phyloP scores from a whole-genome alignment of 768 basidiomycete species.

The Boletus reticuloceps region DNA sequence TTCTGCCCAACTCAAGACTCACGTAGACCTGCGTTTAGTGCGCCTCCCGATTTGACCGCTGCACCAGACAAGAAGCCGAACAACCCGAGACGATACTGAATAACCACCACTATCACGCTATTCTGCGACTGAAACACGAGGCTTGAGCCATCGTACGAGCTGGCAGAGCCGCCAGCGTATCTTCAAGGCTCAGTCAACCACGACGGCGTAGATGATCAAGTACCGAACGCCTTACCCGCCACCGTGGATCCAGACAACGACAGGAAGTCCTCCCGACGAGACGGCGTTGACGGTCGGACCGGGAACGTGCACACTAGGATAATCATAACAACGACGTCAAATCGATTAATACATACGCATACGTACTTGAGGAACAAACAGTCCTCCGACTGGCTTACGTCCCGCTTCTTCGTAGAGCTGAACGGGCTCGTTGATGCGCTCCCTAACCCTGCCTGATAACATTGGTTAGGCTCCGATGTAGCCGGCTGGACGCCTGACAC shows the following conservation, averaged over 20 bases:
- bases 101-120: slow-evolving; percentile 23
- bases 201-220: background rate
- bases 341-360: background rate
- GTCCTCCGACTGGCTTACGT: slow-evolving; percentile 22
- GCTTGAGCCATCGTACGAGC: slow-evolving; percentile 18
- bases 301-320: slow-evolving; percentile 30
- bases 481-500: slow-evolving; percentile 27
- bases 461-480: slow-evolving; percentile 25
- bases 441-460: slow-evolving; percentile 32
- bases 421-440: slow-evolving; percentile 27
- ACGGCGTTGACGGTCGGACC: slow-evolving; percentile 4
- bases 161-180: slow-evolving; percentile 16
- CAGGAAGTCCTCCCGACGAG: slow-evolving; percentile 21
- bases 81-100: slow-evolving; percentile 36
- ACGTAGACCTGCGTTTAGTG: background rate
- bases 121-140: slow-evolving; percentile 26
- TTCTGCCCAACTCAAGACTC: background rate
- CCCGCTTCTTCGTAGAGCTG: slow-evolving; percentile 7
- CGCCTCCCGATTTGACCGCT: background rate
- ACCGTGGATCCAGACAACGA: slow-evolving; percentile 38
- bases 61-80: slow-evolving; percentile 47
- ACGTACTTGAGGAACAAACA: slow-evolving; percentile 33
- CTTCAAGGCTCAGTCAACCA: slow-evolving; percentile 7
- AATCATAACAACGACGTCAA: background rate
- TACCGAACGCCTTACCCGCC: slow-evolving; percentile 23